Evolutionary conservation across 768 basidiomycete genomes (phyloP).

Genomic region (Rhizopogon roseolus): DNA sequence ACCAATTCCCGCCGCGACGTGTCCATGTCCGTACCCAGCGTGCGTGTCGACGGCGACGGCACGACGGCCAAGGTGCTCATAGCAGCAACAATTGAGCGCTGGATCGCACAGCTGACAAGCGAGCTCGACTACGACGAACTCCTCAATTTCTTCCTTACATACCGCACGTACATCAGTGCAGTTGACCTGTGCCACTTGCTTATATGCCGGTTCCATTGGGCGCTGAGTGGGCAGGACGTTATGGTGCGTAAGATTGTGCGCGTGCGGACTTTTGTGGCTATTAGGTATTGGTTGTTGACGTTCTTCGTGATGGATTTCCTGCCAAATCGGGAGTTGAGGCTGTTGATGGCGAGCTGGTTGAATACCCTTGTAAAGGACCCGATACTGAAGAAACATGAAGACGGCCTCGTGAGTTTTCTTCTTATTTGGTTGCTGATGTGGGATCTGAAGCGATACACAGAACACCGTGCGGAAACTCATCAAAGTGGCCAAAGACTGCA

Average conservation of each 20-base stretch:
- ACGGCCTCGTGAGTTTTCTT: conserved; percentile 60
- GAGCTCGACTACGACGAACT: conserved; percentile 84
- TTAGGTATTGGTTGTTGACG: conserved; percentile 86
- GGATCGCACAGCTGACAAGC: conserved; percentile 88
- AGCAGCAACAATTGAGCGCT: conserved; percentile 88
- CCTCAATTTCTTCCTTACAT: conserved; percentile 88
- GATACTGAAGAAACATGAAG: conserved; percentile 57
- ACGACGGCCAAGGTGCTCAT: conserved; percentile 51
- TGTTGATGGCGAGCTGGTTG: conserved; percentile 72
- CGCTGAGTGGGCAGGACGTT: conserved; percentile 60
- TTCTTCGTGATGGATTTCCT: conserved; percentile 90
- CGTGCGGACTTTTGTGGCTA: conserved; percentile 85
- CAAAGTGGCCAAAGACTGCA: conserved; percentile 81
- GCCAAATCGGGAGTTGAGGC: conserved; percentile 70
- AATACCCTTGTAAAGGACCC: conserved; percentile 74
- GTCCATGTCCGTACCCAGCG: conserved; percentile 21
- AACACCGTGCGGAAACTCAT: conserved; percentile 77
- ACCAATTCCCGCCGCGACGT: conserved; percentile 30
- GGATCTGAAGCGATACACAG: conserved; percentile 30
- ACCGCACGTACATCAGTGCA: conserved; percentile 77
- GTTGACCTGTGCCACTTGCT: conserved; percentile 79
- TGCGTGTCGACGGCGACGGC: conserved; percentile 19
- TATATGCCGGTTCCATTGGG: conserved; percentile 88
- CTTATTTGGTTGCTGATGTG: background rate
- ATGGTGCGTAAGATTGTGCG: conserved; percentile 72